Base-by-base conservation (phyloP, 257 asterid species). In the Nemophila menziesii region DNA sequence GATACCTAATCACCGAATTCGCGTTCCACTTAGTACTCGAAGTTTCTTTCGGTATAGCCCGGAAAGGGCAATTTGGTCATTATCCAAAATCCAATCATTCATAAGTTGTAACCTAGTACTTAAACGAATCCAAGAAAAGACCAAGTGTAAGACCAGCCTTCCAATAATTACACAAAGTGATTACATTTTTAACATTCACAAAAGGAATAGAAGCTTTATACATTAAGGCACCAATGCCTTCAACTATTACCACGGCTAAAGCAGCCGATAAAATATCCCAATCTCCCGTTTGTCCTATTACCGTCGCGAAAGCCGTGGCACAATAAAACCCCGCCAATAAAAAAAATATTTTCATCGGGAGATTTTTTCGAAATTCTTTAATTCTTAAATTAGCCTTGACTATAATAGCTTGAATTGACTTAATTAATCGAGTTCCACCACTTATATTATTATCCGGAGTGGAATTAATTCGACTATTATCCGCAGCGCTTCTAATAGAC, bases 181-280 rank as follows among this genome's bases (percentile, higher is more conserved):
- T 67, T 11, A 73, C 19, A 52, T 69, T 58, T 64, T 75, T 69
- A 0, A 69, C 11, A 66, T 58, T 70, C 12, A 66, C 51, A 16
- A 76, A 63, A 41, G 86, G 77, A 45, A 69, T 57, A 40, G 93
- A 73, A 14, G 73, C 51, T 58, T 57, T 76, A 61, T 84, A 89
- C 95, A 74, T 78, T 51, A 89, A 79, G 58, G 94, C 95, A 52
- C 98, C 98, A 27, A 84, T 77, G 22, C 82, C 95, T 71, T 89
- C 98, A 33, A 89, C 95, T n/a, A 84, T 63, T 39, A 76, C 95
- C 52, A 84, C 95, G 36, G 94, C 59, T 63, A 89, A 54, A 17
- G 80, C 98, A 29, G 98, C 93, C 39, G 98, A 84, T 47, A 89
- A 65, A 56, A 89, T 79, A 66, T 89, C 98, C 98, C 96, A 84